Base-by-base conservation (phyloP, 139 green algal genomes). In the Closterium sp. region DNA sequence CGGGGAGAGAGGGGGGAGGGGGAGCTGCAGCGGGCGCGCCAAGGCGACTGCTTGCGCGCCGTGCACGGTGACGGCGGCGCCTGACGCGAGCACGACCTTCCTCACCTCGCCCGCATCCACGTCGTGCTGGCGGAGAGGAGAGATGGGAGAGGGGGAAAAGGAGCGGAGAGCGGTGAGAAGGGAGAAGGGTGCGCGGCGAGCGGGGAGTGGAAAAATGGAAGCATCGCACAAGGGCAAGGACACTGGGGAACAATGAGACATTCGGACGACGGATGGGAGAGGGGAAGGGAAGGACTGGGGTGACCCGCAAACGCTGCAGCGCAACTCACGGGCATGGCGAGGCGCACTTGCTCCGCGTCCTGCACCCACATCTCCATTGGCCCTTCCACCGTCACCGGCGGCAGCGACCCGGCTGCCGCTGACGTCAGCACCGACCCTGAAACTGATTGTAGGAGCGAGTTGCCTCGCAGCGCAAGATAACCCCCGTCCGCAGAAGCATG, bases 101-200 rank as follows among this genome's bases (percentile, higher is more conserved):
- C 88, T 91, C n/a, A 91, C 30, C n/a, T 86, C 70, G n/a, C 89
- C 89, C 29, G 89, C 89, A 91, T 91, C 89, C 70, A 91, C 89
- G n/a, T 91, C 89, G 88, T 91, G 89, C 89, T 38, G 30, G 29
- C n/a, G 29, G 27, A 19, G 21, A 0, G 21, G 88, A 9, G 17
- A n/a, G n/a, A 29, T 30, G 21, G 9, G 30, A n/a, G 17, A 91
- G 27, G 29, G 28, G 88, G 27, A 10, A 24, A 21, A 86, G 88
- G 13, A 30, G 88, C 10, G 27, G 24, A 91, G 29, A 86, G 27
- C 9, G 22, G 28, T 4, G n/a, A n/a, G n/a, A n/a, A n/a, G n/a
- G n/a, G n/a, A n/a, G 27, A 32, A 9, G 88, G 86, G 13, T 11
- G 27, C 0, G 88, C 4, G 19, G 29, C 4, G 27, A n/a, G n/a